Evolutionary conservation across 768 basidiomycete genomes (phyloP).

Genomic region (Trametes cubensis): DNA sequence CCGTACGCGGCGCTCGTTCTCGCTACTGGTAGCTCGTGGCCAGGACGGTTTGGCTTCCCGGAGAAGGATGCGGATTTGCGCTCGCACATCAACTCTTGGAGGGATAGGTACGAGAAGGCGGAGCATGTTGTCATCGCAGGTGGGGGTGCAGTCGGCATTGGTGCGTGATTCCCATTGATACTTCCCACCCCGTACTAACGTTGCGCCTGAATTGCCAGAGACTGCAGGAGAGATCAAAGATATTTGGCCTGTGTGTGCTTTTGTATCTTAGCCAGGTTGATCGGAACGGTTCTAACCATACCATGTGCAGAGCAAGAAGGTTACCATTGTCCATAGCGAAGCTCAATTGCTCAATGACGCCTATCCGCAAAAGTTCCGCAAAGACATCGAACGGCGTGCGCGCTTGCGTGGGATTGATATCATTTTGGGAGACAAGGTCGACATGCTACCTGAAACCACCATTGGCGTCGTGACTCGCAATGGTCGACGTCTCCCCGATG

Average conservation of each 20-base stretch:
- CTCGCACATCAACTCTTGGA: conserved; percentile 34
- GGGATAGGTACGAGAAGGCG: conserved; percentile 34
- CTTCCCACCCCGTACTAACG: neutral
- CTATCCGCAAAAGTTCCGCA: conserved; percentile 59
- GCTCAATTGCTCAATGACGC: conserved; percentile 54
- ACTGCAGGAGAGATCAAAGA: conserved; percentile 49
- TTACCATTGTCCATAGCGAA: conserved; percentile 66
- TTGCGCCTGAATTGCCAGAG: conserved; percentile 39
- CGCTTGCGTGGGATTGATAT: conserved; percentile 50
- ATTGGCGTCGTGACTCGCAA: conserved; percentile 50
- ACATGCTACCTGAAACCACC: conserved; percentile 43
- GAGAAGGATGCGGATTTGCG: conserved; percentile 31
- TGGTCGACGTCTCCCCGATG: conserved; percentile 48
- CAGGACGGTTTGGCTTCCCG: conserved; percentile 51
- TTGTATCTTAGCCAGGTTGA: too few species aligned
- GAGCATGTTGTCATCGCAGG: conserved; percentile 39
- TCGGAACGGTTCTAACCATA: neutral
- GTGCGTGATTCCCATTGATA: conserved; percentile 32
- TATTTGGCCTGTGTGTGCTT: conserved; percentile 41
- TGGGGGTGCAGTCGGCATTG: conserved; percentile 46
- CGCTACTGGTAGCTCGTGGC: conserved; percentile 60
- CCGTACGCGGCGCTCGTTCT: conserved; percentile 60
- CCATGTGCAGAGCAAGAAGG: conserved; percentile 42
- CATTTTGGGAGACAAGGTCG: conserved; percentile 55
- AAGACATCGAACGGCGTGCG: conserved; percentile 45